These are phyloP conservation scores for Polyplosphaeria fusca DNA, from an alignment of 495 filamentous ascomycete species.

Conservation along the genomic window DNA sequence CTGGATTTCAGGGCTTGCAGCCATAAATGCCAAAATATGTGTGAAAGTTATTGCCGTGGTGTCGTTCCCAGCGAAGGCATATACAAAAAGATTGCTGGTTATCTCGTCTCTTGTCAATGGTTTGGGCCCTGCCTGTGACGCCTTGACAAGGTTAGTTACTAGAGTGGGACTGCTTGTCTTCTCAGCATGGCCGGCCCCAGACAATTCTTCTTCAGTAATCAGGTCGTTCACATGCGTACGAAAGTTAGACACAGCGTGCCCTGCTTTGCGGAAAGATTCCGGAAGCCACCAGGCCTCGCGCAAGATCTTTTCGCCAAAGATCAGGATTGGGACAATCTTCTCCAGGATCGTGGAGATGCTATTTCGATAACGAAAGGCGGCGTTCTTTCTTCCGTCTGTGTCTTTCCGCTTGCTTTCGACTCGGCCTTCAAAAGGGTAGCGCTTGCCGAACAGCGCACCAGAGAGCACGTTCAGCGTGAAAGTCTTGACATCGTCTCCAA, in stretches of 20 bases:
- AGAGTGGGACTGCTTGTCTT: constrained; percentile 6
- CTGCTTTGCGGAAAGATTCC: constrained; percentile 1
- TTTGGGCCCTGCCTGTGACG: neutral
- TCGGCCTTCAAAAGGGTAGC: constrained; percentile 39
- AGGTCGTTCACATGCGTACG: constrained; percentile 4
- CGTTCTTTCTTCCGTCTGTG: neutral
- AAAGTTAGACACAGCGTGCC: constrained; percentile 5
- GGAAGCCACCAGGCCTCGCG: constrained; percentile 15
- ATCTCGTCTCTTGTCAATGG: constrained; percentile 32
- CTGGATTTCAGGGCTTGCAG: constrained; percentile 26
- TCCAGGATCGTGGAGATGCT: constrained; percentile 9
- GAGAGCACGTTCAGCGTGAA: constrained; percentile 49
- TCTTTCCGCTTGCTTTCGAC: constrained; percentile 6
- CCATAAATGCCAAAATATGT: constrained; percentile 19
- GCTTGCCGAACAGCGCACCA: constrained; percentile 46
- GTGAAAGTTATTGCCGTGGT: constrained; percentile 33
- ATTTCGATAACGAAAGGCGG: constrained; percentile 15
- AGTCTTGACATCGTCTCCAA: constrained; percentile 44
- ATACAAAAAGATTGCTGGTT: constrained; percentile 36
- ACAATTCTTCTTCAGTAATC: constrained; percentile 13
- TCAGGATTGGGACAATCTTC: constrained; percentile 13
- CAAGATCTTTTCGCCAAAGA: constrained; percentile 10
- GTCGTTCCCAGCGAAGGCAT: constrained; percentile 33
- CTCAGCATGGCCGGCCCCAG: constrained; percentile 3
- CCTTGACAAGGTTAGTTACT: constrained; percentile 12